Evolutionary conservation across 2,329 filamentous ascomycete genomes (phyloP).

Genomic region (Apiospora phragmitis): DNA sequence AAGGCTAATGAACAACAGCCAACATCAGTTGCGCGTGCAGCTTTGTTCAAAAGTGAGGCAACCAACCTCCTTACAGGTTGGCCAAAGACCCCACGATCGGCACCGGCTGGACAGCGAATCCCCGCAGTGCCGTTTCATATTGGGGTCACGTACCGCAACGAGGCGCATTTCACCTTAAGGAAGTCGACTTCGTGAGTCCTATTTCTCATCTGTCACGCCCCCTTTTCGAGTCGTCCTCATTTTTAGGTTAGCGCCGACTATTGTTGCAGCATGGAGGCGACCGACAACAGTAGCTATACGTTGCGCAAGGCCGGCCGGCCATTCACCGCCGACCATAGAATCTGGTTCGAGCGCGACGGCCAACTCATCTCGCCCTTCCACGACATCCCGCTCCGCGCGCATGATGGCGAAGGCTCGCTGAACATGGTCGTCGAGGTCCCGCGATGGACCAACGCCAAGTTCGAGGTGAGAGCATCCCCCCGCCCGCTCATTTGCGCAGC

Average conservation of each 20-base stretch:
- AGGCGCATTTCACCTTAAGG: not conserved
- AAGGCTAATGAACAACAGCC: no score
- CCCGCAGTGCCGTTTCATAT: not conserved
- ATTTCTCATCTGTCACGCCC: not conserved
- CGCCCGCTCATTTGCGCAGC: not conserved
- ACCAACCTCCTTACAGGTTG: not conserved
- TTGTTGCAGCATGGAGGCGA: slow-evolving; percentile 24
- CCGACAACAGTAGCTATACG: slow-evolving; percentile 65
- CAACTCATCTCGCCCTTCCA: slow-evolving; percentile 89
- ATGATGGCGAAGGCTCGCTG: slow-evolving; percentile 86
- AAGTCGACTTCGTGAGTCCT: not conserved
- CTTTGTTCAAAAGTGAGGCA: not conserved
- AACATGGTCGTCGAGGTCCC: slow-evolving; percentile 99
- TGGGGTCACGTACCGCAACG: not conserved
- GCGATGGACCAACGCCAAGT: slow-evolving; percentile 97
- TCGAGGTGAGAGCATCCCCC: slow-evolving; percentile 68
- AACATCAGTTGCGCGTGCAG: not conserved
- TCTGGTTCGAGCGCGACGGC: slow-evolving; percentile 96
- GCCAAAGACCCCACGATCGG: not conserved
- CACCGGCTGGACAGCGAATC: not conserved
- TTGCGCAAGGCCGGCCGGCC: slow-evolving; percentile 81
- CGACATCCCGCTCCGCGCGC: slow-evolving; percentile 94
- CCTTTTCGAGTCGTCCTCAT: not conserved
- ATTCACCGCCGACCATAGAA: slow-evolving; percentile 90
- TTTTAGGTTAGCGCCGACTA: not conserved